Base-by-base conservation (phyloP, 306 rosid species). In the Adenanthera pavonina region DNA sequence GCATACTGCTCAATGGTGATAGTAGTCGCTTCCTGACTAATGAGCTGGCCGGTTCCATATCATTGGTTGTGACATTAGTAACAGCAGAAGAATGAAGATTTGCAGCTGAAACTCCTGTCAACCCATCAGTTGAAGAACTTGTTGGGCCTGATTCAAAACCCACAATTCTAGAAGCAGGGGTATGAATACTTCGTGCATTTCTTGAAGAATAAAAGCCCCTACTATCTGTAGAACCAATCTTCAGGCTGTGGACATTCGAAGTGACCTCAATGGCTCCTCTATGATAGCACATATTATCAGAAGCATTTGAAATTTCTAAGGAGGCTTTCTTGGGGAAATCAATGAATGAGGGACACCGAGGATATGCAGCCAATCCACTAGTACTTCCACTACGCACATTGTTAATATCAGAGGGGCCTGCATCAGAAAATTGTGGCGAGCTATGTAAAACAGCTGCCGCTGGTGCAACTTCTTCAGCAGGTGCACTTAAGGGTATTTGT, bases 101-200 rank as follows among this genome's bases (percentile, higher is more conserved):
- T 80, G 65, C 73, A 69, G 74, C 86, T 67, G 89, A 62, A 83
- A 80, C 78, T 69, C 76, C 77, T 3, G 74, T 16, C 69, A 65
- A 65, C 48, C 84, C 90, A 80, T 92, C 94, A 54, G 56, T 72
- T 38, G 61, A 15, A 83, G 91, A 85, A 83, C 84, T 85, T 56
- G 89, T 74, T 74, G 69, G 89, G 25, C 89, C 87, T 15, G 98
- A 86, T 82, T 89, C 84, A 81, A 95, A 95, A 68, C 99, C 99
- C 43, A 95, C 97, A 85, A 93, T 86, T 92, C 97, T 87, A 64
- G 99, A 92, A 84, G 84, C 96, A 59, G 99, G 99, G 69, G 38
- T 76, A 69, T 85, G 94, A 78, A 85, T 69, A 81, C 60, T 82
- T 33, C 89, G 84, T 52, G 89, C 94, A 84, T 62, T 82, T 80